Conservation (phyloP, 345 rosid genomes). For the Ailanthus altissimus region DNA sequence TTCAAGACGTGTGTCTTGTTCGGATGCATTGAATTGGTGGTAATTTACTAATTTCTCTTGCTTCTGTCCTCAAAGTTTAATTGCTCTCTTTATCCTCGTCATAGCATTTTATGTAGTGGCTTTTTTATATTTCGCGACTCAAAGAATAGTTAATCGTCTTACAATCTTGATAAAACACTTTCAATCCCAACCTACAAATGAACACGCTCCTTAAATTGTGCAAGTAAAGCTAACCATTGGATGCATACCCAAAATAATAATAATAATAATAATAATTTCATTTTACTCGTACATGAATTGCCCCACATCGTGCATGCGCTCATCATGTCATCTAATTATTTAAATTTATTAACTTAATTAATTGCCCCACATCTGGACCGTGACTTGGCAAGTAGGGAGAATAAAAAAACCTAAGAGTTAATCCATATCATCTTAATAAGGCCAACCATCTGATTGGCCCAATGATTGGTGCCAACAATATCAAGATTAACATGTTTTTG, state of each 20-base stretch:
- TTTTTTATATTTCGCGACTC: neutral
- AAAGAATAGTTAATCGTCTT: no score
- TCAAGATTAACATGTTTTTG: no score
- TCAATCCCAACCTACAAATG: neutral
- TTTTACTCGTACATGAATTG: no score
- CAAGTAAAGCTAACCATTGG: neutral
- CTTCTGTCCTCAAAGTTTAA: neutral
- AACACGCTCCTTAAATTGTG: no score
- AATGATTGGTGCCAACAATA: no score
- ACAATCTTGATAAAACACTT: neutral
- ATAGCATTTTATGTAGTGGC: no score
- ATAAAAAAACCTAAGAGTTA: no score
- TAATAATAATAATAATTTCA: no score
- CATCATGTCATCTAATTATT: neutral
- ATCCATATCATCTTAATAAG: no score
- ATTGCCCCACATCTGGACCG: neutral
- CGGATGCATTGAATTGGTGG: slow-evolving; percentile 54
- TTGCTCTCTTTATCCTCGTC: no score
- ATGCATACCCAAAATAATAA: no score
- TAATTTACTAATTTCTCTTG: slow-evolving; percentile 36
- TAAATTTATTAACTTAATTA: neutral
- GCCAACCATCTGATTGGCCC: no score
- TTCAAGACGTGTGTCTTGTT: slow-evolving; percentile 61
- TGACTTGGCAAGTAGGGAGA: neutral
- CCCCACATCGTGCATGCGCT: neutral